Conservation (phyloP, 169 alveolate genomes). For the Plasmodium fragile region DNA sequence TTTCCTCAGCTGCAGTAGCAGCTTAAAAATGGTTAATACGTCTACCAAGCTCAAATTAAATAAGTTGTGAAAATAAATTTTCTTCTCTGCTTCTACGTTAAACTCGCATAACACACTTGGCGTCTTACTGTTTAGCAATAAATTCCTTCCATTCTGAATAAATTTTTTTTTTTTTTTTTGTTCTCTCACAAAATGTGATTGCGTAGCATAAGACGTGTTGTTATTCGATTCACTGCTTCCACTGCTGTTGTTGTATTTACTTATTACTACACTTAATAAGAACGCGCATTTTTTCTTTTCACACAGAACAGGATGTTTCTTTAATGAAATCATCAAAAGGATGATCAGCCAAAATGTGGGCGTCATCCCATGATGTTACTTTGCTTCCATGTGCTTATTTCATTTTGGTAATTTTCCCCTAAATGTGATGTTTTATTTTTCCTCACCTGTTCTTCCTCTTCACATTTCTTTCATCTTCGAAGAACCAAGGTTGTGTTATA, state of each 20-base stretch:
- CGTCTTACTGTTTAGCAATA: not conserved
- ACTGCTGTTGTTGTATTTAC: not conserved
- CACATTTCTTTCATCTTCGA: not conserved
- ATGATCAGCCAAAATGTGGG: constrained; percentile 20
- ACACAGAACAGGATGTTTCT: constrained; percentile 21
- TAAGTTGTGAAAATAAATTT: constrained; percentile 32
- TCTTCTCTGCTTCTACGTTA: constrained; percentile 47
- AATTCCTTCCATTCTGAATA: not conserved
- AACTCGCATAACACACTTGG: constrained; percentile 10
- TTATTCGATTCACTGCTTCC: not conserved
- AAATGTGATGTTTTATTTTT: not conserved
- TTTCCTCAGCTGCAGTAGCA: constrained; percentile 23
- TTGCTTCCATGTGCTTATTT: not conserved
- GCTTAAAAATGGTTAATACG: constrained; percentile 35
- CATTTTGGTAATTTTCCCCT: not conserved
- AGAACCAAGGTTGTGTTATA: not conserved
- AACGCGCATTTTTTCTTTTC: constrained; percentile 19
- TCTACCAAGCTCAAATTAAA: constrained; percentile 27
- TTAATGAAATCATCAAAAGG: constrained; percentile 45
- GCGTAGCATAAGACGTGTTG: not conserved
- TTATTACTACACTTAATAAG: not conserved
- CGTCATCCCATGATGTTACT: constrained; percentile 41
- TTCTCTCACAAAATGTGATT: not conserved
- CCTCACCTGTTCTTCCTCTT: not conserved
- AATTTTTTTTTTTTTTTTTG: not conserved